Conservation (phyloP, 257 asterid genomes). For the Thymus quinquecostatus region DNA sequence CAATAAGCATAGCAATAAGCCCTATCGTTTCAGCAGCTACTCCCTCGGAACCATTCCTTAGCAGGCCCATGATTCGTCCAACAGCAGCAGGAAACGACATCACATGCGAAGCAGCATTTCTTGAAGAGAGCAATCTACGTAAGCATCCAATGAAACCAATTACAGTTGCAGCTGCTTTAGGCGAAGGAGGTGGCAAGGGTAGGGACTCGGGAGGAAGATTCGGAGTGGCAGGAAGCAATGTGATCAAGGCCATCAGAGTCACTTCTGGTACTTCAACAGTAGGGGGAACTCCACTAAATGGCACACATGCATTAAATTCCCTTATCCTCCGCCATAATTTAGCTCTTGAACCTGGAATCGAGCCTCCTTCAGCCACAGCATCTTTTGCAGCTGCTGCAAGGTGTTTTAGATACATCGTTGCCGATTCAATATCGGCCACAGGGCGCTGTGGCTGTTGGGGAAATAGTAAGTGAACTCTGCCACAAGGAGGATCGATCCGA, state of each 20-base stretch:
- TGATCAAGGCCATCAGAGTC: constrained; percentile 95
- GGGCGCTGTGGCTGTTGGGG: constrained; percentile 56
- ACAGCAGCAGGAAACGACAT: constrained; percentile 99
- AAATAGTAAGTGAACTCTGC: constrained; percentile 71
- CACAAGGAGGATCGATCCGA: constrained; percentile 97
- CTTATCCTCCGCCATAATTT: constrained; percentile 97
- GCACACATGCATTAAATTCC: constrained; percentile 94
- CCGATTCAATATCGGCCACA: constrained; percentile 68
- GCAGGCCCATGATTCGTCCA: constrained; percentile 95
- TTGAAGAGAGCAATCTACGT: constrained; percentile 87
- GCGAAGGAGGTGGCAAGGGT: constrained; percentile 98
- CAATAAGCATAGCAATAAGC: constrained; percentile 87
- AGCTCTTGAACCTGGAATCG: constrained; percentile 99
- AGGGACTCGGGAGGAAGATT: constrained; percentile 95
- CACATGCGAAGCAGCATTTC: constrained; percentile 95
- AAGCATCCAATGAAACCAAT: constrained; percentile 95
- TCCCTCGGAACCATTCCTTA: constrained; percentile 95
- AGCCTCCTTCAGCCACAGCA: constrained; percentile 99
- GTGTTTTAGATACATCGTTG: constrained; percentile 91
- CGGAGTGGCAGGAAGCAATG: constrained; percentile 97
- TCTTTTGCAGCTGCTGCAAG: constrained; percentile 97
- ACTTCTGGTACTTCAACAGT: constrained; percentile 96
- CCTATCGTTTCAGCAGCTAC: constrained; percentile 91
- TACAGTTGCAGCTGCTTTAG: constrained; percentile 98
- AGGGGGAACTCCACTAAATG: constrained; percentile 86